Evolutionary conservation across 495 filamentous ascomycete species (phyloP), one percentile per base, ranked within the genome.

Genomic region (Penicillium coffeae): DNA sequence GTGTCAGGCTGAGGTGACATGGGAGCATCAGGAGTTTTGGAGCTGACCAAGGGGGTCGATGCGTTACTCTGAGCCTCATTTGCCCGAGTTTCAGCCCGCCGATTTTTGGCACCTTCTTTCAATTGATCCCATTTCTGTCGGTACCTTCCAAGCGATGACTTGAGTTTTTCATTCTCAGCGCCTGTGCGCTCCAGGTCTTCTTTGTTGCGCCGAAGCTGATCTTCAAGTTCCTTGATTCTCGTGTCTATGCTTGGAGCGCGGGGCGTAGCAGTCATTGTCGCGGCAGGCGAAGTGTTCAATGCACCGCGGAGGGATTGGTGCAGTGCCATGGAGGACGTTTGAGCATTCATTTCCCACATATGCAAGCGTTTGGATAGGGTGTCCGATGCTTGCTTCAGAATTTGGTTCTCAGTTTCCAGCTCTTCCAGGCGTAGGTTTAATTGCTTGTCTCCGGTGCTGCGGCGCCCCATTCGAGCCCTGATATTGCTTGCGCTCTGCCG

Each of bases 261-360:
- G 12, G 65, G 48, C 15, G 54, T 53, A 27, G 55, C 22, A 38
- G 63, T 46, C n/a, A 59, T 20, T 14, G 52, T 60, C 33, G 58
- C 43, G 22, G 48, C 51, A 21, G 63, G 47, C 14, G 70, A 63
- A 68, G 43, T 76, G 68, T 25, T 81, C 76, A 63, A 84, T 83
- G 14, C n/a, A n/a, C 85, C 74, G 39, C 87, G 78, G 51, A 94
- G 75, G 55, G 86, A 90, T 62, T 92, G 86, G 21, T 87, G 85
- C 7, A 96, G 72, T 1, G 86, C 88, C 68, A 89, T 79, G 15
- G 82, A 86, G 7, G 84, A 88, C 41, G 81, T 86, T 63, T 95
- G 90, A 1, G 87, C 84, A 56, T 84, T 85, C 42, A 86, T 81
- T 65, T 96, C 90, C 72, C 92, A 96, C 53, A 88, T 85, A 50